Evolutionary conservation across 331 rosid genomes (phyloP).

Genomic region (Quercus tomentella): DNA sequence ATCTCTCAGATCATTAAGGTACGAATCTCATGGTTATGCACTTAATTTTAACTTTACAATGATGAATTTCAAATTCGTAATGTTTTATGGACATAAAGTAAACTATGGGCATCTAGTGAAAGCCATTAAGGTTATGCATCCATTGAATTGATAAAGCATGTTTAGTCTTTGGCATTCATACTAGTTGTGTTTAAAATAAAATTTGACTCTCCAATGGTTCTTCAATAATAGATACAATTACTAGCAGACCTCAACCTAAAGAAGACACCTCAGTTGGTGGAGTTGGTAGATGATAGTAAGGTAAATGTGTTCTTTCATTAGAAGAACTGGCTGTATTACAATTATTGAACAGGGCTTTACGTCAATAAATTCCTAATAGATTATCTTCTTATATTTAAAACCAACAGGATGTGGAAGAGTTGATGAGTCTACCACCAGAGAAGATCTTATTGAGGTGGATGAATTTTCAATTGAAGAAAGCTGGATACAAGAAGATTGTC

Average conservation of each 20-base stretch:
- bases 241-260: constrained; percentile 92
- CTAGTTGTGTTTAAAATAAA: not conserved
- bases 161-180: not conserved
- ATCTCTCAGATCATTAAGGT: constrained; percentile 99
- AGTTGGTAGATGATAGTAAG: constrained; percentile 87
- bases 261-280: constrained; percentile 95
- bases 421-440: constrained; percentile 94
- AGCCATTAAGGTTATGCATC: not conserved
- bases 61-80: not conserved
- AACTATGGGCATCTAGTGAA: not conserved
- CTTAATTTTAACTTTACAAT: not conserved
- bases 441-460: constrained; percentile 95
- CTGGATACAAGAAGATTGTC: constrained; percentile 70
- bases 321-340: not conserved
- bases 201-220: constrained; percentile 23
- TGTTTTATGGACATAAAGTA: not conserved
- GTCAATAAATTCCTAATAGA: not conserved
- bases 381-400: constrained; percentile 23
- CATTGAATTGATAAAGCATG: not conserved
- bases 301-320: constrained; percentile 29
- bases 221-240: constrained; percentile 74
- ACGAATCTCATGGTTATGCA: constrained; percentile 8
- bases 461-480: constrained; percentile 91
- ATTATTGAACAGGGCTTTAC: not conserved
- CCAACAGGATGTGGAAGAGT: constrained; percentile 90